These are phyloP conservation scores for Trichoderma reesei DNA, from an alignment of 495 filamentous ascomycete genomes.

Conservation along the genomic window DNA sequence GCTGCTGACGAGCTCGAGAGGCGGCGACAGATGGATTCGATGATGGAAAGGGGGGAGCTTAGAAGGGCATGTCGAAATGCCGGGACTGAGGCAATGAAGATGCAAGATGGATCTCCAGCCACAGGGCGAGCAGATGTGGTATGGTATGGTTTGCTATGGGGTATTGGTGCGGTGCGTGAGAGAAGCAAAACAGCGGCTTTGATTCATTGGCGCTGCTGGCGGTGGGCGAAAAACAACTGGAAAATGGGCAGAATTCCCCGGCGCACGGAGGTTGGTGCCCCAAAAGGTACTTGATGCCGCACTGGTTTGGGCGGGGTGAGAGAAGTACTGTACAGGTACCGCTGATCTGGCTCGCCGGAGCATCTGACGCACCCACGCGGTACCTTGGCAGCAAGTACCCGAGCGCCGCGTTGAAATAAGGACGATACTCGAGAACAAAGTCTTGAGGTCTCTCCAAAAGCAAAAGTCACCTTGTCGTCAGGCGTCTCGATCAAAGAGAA, in stretches of 20 bases:
- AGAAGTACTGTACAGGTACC: background rate
- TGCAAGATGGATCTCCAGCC: slow-evolving; percentile 1
- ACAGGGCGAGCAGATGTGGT: background rate
- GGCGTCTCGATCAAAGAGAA: background rate
- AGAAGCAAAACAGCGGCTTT: slow-evolving; percentile 4
- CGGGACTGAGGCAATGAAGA: slow-evolving; percentile 5
- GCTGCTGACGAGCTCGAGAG: background rate
- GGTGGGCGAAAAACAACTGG: slow-evolving; percentile 5
- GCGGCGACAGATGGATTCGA: slow-evolving; percentile 1
- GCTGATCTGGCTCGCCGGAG: background rate
- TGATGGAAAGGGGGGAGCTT: background rate
- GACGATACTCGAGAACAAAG: background rate
- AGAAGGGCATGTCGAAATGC: background rate
- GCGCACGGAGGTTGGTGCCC: background rate
- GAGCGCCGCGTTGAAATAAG: background rate
- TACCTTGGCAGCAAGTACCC: background rate
- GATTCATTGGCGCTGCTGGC: background rate
- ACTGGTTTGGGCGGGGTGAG: background rate
- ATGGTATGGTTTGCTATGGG: no score
- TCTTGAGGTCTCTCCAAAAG: background rate
- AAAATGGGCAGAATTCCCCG: background rate
- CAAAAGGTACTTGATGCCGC: background rate
- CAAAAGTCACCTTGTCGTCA: slow-evolving; percentile 5
- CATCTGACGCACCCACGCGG: background rate
- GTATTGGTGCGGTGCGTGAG: background rate